These are phyloP conservation scores for Rhododendron ovatum DNA, from an alignment of 148 eudicot species.

Conservation along the genomic window DNA sequence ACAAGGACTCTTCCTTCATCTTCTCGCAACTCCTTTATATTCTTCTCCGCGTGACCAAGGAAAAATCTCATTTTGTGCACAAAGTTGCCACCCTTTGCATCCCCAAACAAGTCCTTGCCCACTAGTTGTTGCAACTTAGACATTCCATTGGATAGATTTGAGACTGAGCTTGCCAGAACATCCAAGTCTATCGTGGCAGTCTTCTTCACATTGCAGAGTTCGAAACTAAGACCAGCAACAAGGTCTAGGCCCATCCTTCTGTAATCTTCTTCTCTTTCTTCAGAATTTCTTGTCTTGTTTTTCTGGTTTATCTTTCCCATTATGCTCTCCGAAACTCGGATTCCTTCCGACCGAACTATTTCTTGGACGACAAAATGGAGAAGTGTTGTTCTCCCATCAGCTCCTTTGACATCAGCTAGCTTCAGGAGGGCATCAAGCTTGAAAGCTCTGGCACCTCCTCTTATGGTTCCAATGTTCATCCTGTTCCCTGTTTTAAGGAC, in stretches of 20 bases:
- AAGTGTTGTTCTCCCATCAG: constrained; percentile 86
- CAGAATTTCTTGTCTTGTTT: constrained; percentile 31
- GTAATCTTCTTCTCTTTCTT: constrained; percentile 77
- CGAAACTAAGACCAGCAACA: constrained; percentile 75
- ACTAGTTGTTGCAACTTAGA: constrained; percentile 45
- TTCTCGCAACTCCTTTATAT: constrained; percentile 56
- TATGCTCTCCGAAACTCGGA: constrained; percentile 79
- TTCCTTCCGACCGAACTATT: constrained; percentile 75
- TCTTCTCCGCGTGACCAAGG: constrained; percentile 50
- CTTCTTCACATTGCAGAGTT: constrained; percentile 91
- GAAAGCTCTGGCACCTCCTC: constrained; percentile 98
- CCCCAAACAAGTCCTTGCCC: constrained; percentile 29
- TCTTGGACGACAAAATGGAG: constrained; percentile 98
- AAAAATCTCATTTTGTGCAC: constrained; percentile 55
- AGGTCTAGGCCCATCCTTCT: constrained; percentile 94
- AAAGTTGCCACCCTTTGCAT: constrained; percentile 39
- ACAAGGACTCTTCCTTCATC: constrained; percentile 63
- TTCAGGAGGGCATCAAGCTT: constrained; percentile 94
- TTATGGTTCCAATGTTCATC: constrained; percentile 90
- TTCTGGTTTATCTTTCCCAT: constrained; percentile 75
- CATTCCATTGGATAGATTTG: constrained; percentile 73
- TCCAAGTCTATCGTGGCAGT: constrained; percentile 88
- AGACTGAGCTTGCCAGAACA: constrained; percentile 79
- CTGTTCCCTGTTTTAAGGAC: constrained; percentile 96
- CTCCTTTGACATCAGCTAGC: constrained; percentile 96